Base-by-base conservation (phyloP, 2,329 filamentous ascomycete genomes). In the Tolypocladium sp. region DNA sequence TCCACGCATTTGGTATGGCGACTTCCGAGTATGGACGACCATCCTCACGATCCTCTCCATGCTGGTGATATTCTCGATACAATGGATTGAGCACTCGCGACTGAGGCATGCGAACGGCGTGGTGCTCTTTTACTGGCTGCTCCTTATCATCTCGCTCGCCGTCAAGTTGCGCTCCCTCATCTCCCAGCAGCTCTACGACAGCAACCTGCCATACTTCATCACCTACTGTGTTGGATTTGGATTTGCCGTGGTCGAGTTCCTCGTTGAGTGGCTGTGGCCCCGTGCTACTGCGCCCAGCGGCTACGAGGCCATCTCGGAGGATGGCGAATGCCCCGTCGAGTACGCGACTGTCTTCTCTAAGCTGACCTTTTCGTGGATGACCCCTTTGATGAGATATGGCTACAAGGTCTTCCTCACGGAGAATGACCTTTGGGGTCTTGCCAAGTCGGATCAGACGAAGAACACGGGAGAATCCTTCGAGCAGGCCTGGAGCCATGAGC, bases 351-450 rank as follows among this genome's bases (percentile, higher is more conserved):
- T 97, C 57, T 99, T 99, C 76, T 96, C 93, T 4, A 85, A 90
- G 56, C 81, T 99, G 53, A 96, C 93, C 0, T 99, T 99, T 73
- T 88, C 89, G 58, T 99, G 94, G 94, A 97, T 99, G 93, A 97
- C 94, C 0, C 92, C 94, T 0, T 78, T 99, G 83, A 99, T 99
- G 94, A 92, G 87, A 70, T 88, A 88, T 69, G 94, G 94, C 1
- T 97, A 99, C 78, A 90, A 89, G 69, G 85, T 92, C 60, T 99
- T 86, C 71, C 79, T 99, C 62, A 96, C 92, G 1, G 92, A 97
- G 71, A 91, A 97, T 63, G 93, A 99, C 72, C 81, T 99, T 30
- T 99, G 95, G 95, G 93, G 91, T 61, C 79, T 99, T 60, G 85
- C 92, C 46, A 88, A 86, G 68, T 78, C 82, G 60, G 93, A 97